These are phyloP conservation scores for Aspergillus affinis DNA, from an alignment of 495 filamentous ascomycete genomes.

Conservation along the genomic window DNA sequence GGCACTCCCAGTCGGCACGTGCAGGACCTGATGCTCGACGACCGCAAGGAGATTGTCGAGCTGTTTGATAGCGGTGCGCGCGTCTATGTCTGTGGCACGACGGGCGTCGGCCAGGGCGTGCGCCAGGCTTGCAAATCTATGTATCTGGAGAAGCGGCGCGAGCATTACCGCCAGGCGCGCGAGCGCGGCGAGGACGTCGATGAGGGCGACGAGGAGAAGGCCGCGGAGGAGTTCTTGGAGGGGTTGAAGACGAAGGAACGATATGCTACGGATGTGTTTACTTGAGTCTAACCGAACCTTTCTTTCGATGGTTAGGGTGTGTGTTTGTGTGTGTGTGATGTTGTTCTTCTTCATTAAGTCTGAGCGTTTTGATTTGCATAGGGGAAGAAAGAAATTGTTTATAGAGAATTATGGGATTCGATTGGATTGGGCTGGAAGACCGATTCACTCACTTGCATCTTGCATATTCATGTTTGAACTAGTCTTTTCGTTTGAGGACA, in stretches of 20 bases:
- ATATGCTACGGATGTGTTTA: slow-evolving; percentile 70
- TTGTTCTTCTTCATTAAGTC: not conserved
- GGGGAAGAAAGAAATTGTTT: not conserved
- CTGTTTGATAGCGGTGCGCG: slow-evolving; percentile 60
- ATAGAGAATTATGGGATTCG: not conserved
- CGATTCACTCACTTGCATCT: not conserved
- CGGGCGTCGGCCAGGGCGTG: slow-evolving; percentile 60
- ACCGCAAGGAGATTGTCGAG: slow-evolving; percentile 48
- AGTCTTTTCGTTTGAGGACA: not conserved
- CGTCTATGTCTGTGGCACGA: slow-evolving; percentile 67
- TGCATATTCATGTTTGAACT: not conserved
- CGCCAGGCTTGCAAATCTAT: slow-evolving; percentile 52
- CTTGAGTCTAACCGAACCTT: slow-evolving; percentile 14
- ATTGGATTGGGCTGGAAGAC: not conserved
- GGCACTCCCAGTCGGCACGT: slow-evolving; percentile 50
- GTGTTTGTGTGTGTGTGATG: not conserved
- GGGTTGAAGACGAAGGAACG: slow-evolving; percentile 54
- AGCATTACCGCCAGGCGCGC: slow-evolving; percentile 27
- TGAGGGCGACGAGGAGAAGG: slow-evolving; percentile 41
- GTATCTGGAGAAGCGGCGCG: slow-evolving; percentile 42
- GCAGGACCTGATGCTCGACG: slow-evolving; percentile 58
- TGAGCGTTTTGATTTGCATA: not conserved
- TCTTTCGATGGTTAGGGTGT: too few relatives aligned
- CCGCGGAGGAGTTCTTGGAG: slow-evolving; percentile 54
- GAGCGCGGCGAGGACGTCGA: slow-evolving; percentile 34